Evolutionary conservation across 306 rosid species (phyloP).

Genomic region (Acacia confusa): DNA sequence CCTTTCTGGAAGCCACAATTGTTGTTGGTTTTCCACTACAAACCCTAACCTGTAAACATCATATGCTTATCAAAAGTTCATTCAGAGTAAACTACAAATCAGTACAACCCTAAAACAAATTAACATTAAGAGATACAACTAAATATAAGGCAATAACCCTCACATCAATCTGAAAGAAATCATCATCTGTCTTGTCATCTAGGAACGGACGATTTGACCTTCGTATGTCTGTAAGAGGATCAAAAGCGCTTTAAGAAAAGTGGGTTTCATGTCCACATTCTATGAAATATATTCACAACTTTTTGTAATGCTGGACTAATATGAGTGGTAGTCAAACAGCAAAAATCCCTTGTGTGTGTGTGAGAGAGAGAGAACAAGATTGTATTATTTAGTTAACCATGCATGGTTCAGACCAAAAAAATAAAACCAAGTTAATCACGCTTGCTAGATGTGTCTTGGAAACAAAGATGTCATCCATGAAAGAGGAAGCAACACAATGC

Average conservation of each 20-base stretch:
- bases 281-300: neutral
- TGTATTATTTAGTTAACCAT: neutral
- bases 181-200: slow-evolving; percentile 83
- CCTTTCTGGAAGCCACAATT: slow-evolving; percentile 75
- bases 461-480: neutral
- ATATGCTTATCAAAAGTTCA: slow-evolving; percentile 21
- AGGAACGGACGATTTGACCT: slow-evolving; percentile 87
- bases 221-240: slow-evolving; percentile 68
- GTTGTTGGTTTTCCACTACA: slow-evolving; percentile 95
- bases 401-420: neutral
- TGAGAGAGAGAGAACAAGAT: neutral
- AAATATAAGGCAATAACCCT: slow-evolving; percentile 30
- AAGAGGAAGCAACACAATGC: neutral
- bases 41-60: slow-evolving; percentile 64
- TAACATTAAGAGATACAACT: slow-evolving; percentile 2
- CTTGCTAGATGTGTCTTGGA: neutral
- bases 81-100: neutral
- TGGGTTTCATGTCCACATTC: neutral
- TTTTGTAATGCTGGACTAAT: neutral
- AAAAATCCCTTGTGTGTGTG: neutral
- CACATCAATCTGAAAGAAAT: slow-evolving; percentile 94
- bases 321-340: neutral
- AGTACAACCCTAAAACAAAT: neutral
- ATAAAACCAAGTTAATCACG: neutral
- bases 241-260: slow-evolving; percentile 8